Base-by-base conservation (phyloP, 208 protist species). In the Plasmodiophora brassicae region DNA sequence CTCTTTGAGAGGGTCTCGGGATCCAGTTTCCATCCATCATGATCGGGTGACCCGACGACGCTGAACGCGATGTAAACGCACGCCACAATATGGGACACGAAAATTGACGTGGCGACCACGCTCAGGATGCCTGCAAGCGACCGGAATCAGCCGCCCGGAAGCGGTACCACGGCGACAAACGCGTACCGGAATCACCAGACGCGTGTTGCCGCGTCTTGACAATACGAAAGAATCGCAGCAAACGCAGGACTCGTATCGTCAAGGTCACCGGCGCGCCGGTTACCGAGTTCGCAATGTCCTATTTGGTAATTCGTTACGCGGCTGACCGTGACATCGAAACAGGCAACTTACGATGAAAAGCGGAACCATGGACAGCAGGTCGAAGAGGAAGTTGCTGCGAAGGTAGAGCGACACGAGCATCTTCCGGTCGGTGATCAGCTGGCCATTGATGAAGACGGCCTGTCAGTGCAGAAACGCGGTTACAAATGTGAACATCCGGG, bases 1-100 rank as follows among this genome's bases (percentile, higher is more conserved):
- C n/a, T 32, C 14, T 32, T 5, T n/a, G 5, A 32, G 20, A 78
- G n/a, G 32, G 41, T 38, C 20, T 78, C 5, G 41, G 65, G 5
- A 14, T 78, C 65, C n/a, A 78, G 32, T 32, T 78, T 78, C 65
- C 65, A 78, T 32, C 65, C 65, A 78, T 78, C 65, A 5, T 78
- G 10, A 5, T 78, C 65, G 41, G 32, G 14, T 5, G 14, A 14
- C 32, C 65, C 65, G 41, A 78, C 5, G 5, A 78, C 65, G n/a
- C 65, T 78, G 65, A 78, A 78, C 14, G 65, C 5, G 14, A 78
- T 38, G 41, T 78, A 78, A 44, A 8, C 65, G 41, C 65, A 78
- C n/a, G 65, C 65, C 41, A 78, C 5, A 5, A 78, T 5, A 78
- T 78, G 65, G 14, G 65, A n/a, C 5, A 78, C 65, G n/a, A 78